phyloP scores from a whole-genome alignment of 768 basidiomycete species.

The Amanita thiersii region DNA sequence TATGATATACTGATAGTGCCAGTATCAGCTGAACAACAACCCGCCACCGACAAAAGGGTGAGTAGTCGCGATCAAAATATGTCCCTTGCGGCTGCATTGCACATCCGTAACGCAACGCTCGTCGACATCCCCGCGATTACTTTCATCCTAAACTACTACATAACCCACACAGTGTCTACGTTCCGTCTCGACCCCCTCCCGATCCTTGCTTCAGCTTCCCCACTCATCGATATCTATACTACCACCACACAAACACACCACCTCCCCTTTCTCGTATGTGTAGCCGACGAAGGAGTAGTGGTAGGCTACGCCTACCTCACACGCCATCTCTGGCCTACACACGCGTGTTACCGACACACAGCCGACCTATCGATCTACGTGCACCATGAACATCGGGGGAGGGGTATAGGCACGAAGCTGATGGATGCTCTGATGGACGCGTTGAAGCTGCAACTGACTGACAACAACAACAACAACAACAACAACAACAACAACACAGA shows the following conservation, averaged over 20 bases:
- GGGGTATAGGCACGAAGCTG: slow-evolving; percentile 11
- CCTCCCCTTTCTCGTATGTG: neutral
- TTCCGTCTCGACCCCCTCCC: slow-evolving; percentile 12
- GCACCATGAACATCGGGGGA: slow-evolving; percentile 9
- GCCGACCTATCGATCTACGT: slow-evolving; percentile 16
- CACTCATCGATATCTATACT: slow-evolving; percentile 3
- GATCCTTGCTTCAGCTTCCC: slow-evolving; percentile 1
- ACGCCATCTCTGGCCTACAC: slow-evolving; percentile 12
- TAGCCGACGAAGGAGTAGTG: slow-evolving; percentile 4
- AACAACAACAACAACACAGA: too few relatives aligned
- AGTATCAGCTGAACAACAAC: too few relatives aligned
- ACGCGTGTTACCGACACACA: slow-evolving; percentile 15
- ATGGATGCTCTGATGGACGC: slow-evolving; percentile 8
- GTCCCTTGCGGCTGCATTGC: too few relatives aligned
- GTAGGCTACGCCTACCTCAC: slow-evolving; percentile 14
- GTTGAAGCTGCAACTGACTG: neutral
- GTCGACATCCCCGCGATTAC: slow-evolving; percentile 13
- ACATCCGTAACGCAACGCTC: slow-evolving; percentile 8
- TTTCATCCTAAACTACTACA: slow-evolving; percentile 15
- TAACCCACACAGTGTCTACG: slow-evolving; percentile 13
- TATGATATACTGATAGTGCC: too few relatives aligned
- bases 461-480: too few relatives aligned
- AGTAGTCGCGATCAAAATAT: too few relatives aligned
- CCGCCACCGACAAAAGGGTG: too few relatives aligned
- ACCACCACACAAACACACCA: neutral